phyloP scores from a whole-genome alignment of 331 rosid species.

The Quercus lobata region DNA sequence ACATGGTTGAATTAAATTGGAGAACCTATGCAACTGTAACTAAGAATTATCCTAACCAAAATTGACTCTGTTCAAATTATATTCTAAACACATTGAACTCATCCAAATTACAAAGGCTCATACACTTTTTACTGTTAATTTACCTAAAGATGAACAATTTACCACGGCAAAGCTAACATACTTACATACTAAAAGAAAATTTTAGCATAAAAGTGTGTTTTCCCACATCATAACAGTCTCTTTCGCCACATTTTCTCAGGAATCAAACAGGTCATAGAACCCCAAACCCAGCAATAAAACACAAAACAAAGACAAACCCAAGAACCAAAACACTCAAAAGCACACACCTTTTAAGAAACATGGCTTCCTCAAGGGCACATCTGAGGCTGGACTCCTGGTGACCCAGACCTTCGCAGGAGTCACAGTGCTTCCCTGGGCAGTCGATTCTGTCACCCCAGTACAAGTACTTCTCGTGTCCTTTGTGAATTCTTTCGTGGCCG shows the following conservation, averaged over 20 bases:
- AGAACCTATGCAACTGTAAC: too few relatives aligned
- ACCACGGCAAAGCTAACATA: not conserved
- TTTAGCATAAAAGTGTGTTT: not conserved
- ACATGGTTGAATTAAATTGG: too few relatives aligned
- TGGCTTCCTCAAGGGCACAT: conserved; percentile 82
- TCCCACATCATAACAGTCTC: not conserved
- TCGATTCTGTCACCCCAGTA: conserved; percentile 90
- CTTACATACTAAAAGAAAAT: not conserved
- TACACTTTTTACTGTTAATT: not conserved
- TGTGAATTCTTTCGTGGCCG: conserved; percentile 10
- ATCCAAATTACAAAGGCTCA: not conserved
- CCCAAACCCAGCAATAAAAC: not conserved
- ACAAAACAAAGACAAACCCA: not conserved
- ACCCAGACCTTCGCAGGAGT: conserved; percentile 78
- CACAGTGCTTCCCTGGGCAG: conserved; percentile 94
- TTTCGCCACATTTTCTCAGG: not conserved
- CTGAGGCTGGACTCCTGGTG: conserved; percentile 97
- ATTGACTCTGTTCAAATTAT: not conserved
- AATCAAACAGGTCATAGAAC: not conserved
- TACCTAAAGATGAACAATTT: not conserved
- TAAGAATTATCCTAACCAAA: too few relatives aligned
- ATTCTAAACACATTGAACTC: not conserved
- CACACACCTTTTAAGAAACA: conserved; percentile 50
- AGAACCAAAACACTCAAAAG: not conserved
- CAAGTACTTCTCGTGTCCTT: conserved; percentile 50